Conservation (phyloP, 768 basidiomycete genomes). For the Royoungia palumana region DNA sequence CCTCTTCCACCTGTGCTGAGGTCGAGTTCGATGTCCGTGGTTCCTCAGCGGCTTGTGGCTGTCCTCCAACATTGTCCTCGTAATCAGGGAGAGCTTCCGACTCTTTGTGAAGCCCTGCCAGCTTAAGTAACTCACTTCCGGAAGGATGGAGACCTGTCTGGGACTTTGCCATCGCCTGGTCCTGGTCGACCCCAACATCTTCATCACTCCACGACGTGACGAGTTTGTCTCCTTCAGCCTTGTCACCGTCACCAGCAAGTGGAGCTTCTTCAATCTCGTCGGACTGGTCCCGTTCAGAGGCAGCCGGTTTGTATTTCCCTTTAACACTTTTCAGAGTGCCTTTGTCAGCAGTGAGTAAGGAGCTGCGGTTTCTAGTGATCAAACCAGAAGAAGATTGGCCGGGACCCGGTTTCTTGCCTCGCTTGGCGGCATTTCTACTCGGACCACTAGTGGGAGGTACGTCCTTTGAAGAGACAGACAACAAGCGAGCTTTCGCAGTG, state of each 20-base stretch:
- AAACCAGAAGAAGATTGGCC: constrained; percentile 48
- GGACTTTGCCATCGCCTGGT: constrained; percentile 2
- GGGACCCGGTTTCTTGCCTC: constrained; percentile 43
- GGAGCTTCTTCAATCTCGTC: constrained; percentile 20
- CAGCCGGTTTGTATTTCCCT: constrained; percentile 35
- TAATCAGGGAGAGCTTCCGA: constrained; percentile 52
- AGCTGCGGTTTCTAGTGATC: constrained; percentile 41
- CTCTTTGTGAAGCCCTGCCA: constrained; percentile 46
- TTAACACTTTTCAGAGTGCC: constrained; percentile 51
- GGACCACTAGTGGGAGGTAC: constrained; percentile 9
- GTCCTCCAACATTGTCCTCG: constrained; percentile 42
- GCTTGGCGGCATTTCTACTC: constrained; percentile 8
- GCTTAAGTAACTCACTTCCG: constrained; percentile 44
- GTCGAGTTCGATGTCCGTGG: constrained; percentile 5
- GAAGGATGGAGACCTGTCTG: constrained; percentile 30
- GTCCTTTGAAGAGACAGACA: constrained; percentile 18
- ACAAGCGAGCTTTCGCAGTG: constrained; percentile 47
- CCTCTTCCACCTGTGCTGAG: neutral
- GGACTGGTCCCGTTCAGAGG: constrained; percentile 13
- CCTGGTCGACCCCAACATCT: constrained; percentile 11
- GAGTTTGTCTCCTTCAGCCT: constrained; percentile 6
- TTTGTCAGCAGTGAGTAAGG: constrained; percentile 52
- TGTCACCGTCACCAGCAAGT: neutral
- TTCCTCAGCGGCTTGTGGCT: constrained; percentile 4
- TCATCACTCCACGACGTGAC: constrained; percentile 19